phyloP scores from a whole-genome alignment of 371 early-diverging fungal species.

The Mortierella sp. region DNA sequence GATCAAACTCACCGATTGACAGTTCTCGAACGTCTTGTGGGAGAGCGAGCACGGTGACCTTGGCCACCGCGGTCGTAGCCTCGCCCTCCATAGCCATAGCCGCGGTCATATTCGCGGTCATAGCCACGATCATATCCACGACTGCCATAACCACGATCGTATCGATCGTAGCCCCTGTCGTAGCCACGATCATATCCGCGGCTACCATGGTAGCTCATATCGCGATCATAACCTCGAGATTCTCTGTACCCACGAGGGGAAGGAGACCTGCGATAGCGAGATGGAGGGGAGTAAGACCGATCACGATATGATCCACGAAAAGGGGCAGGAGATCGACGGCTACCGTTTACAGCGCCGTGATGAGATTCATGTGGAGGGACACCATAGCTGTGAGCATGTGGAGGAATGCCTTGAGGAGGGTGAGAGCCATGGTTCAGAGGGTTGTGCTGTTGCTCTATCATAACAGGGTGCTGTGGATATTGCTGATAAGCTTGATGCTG shows the following conservation, averaged over 20 bases:
- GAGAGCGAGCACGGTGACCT: conserved; percentile 62
- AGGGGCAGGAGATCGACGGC: conserved; percentile 52
- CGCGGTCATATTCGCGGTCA: conserved; percentile 58
- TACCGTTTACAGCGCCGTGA: conserved; percentile 27
- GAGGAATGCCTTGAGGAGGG: conserved; percentile 12
- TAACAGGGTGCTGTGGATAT: conserved; percentile 32
- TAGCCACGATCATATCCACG: conserved; percentile 57
- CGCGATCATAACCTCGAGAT: conserved; percentile 53
- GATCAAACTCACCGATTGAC: conserved; percentile 63
- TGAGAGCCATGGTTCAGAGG: conserved; percentile 22
- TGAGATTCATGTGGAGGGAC: conserved; percentile 47
- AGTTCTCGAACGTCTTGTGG: conserved; percentile 67
- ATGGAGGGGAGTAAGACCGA: conserved; percentile 67
- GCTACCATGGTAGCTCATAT: conserved; percentile 48
- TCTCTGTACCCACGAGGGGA: conserved; percentile 62
- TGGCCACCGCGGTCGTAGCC: conserved; percentile 38
- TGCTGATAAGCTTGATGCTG: conserved; percentile 30
- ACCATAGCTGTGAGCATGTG: conserved; percentile 29
- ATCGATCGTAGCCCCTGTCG: conserved; percentile 56
- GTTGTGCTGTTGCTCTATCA: conserved; percentile 32
- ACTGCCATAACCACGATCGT: conserved; percentile 59
- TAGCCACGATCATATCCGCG: conserved; percentile 60
- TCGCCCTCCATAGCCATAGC: conserved; percentile 41
- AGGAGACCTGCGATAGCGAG: conserved; percentile 60
- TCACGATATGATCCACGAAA: conserved; percentile 58